Conservation (phyloP, 257 asterid species). For the Nicotiana benthamiana region DNA sequence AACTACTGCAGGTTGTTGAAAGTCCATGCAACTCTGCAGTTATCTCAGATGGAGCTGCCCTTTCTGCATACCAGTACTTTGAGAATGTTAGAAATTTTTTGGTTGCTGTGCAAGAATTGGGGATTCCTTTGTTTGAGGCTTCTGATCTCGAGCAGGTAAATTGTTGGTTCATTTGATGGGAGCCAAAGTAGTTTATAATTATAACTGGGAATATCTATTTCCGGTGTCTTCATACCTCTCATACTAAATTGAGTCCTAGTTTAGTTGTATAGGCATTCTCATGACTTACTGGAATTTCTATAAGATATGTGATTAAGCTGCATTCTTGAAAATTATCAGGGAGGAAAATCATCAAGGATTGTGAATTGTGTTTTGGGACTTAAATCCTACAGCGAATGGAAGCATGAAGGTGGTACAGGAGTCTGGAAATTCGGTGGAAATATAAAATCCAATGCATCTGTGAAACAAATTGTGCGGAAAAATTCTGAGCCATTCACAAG, state of each 20-base stretch:
- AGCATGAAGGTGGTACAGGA: conserved; percentile 67
- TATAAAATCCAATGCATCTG: conserved; percentile 45
- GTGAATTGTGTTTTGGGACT: conserved; percentile 89
- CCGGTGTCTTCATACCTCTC: neutral
- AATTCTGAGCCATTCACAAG: conserved; percentile 80
- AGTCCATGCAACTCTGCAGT: conserved; percentile 64
- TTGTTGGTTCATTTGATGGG: neutral
- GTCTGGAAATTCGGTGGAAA: conserved; percentile 90
- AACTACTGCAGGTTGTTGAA: conserved; percentile 69
- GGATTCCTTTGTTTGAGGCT: conserved; percentile 90
- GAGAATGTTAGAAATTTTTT: conserved; percentile 94
- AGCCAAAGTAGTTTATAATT: neutral
- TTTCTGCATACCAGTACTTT: conserved; percentile 86
- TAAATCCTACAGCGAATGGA: conserved; percentile 81
- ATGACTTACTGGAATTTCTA: neutral
- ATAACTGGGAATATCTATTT: neutral
- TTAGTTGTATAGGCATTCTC: neutral
- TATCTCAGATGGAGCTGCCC: conserved; percentile 88
- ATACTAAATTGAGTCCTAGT: neutral
- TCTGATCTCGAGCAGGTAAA: conserved; percentile 93
- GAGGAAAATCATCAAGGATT: conserved; percentile 89
- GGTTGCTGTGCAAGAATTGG: conserved; percentile 81
- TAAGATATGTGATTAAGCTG: neutral
- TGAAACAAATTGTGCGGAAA: conserved; percentile 73
- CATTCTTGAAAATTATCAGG: conserved; percentile 35